Base-by-base conservation (phyloP, 345 rosid genomes). In the Balakata baccata region DNA sequence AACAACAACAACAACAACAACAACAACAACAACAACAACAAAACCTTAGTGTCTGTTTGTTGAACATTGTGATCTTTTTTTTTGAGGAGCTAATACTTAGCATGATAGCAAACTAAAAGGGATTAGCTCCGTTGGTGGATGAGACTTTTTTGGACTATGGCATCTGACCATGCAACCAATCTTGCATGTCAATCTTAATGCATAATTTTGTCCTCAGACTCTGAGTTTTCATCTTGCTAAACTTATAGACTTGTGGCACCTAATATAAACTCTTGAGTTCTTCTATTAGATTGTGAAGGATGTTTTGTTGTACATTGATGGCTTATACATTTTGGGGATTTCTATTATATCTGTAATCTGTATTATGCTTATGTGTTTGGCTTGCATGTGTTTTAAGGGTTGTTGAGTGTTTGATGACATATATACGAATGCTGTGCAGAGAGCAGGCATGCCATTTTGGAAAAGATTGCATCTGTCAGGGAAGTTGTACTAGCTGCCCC, bases 401-500 rank as follows among this genome's bases (percentile, higher is more conserved):
- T 64, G 17, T 63, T 53, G 16, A 56, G n/a, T 57, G 47, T 14
- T 47, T 68, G 4, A 29, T 16, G 34, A 74, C 11, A 3, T n/a
- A n/a, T 49, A 6, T 65, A 6, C n/a, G 66, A 63, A 72, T 71
- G 52, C 72, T 70, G 43, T 84, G 78, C 89, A 96, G 97, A 84
- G 80, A 53, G 62, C 73, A 88, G 78, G 66, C 88, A 87, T 45
- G 58, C 85, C 47, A 74, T 96, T 63, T 77, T 90, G 79, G 82
- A 85, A 57, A 93, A 89, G 84, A 65, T 96, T 78, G 98, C 99
- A 73, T 96, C 99, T 11, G 87, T 91, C 56, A 89, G 96, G 82
- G 97, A 90, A 84, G 89, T 91, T 3, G 98, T 91, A 23, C 78
- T 96, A 76, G 98, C 97, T 82, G 97, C 98, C 7, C 97, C 99